Base-by-base conservation (phyloP, 805 yeast genomes). In the Ogataea degrootiae region DNA sequence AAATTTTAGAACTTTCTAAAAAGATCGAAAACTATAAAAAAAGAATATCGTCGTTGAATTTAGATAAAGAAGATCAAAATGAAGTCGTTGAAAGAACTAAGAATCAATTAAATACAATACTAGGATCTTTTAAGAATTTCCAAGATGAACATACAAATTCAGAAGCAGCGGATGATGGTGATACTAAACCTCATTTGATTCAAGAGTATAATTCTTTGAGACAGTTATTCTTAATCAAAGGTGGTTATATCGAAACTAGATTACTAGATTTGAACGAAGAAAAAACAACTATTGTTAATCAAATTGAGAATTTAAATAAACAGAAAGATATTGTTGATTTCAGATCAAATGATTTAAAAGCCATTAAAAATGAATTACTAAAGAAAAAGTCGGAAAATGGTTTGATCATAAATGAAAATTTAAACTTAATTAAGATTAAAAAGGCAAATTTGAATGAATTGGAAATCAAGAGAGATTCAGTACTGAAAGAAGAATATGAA, bases 171-270 rank as follows among this genome's bases (percentile, higher is more conserved):
- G 47, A 19, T 9, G 35, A 43, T 6, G 53, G 52, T 16, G 50
- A 50, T 14, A 57, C 86, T 29, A 69, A 79, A 15, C 70, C 72
- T 0, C 80, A 73, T 11, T 84, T 79, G 42, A 68, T 79, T 38
- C 63, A 67, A 29, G 82, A 80, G 40, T 89, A 88, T 61, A 80
- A 81, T 38, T 22, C 48, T 1, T 66, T 88, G 48, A 76, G 87
- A 59, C 79, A 77, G 35, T 53, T 70, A 43, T 87, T 77, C 55
- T 65, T 86, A 44, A 68, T 78, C 33, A 67, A 68, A 34, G 77
- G 74, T 0, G 89, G 88, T 15, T 79, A 77, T 40, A 55, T 74
- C n/a, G 79, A 82, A 55, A 75, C 75, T 31, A 82, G 78, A 49
- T 65, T 75, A 39, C 56, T 79, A 26, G 66, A 72, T 3, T 54